Base-by-base conservation (phyloP, 2,329 filamentous ascomycete genomes). In the Curvularia spicifera region DNA sequence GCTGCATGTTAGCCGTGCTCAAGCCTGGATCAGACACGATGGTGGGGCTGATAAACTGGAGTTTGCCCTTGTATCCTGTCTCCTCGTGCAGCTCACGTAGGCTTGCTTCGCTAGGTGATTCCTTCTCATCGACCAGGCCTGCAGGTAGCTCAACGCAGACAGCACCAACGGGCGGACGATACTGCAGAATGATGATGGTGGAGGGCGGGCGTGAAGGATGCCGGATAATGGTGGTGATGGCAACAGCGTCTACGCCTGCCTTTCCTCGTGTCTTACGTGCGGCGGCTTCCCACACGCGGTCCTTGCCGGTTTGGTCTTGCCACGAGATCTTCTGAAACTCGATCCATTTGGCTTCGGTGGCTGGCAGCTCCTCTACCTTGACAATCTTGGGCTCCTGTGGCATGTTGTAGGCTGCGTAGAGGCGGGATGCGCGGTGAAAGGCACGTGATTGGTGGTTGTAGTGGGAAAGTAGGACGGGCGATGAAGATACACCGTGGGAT, bases 11-110 rank as follows among this genome's bases (percentile, higher is more conserved):
- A 50, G 85, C 84, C 55, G 81, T 84, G 57, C 80, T 85, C 79
- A 88, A 77, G 24, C 85, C 85, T 1, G 85, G 85, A 72, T 87
- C 89, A 66, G 87, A 86, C 55, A 87, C 89, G 79, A 91, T 89
- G 51, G 88, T 82, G 7, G 87, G 87, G 37, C 85, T 85, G n/a
- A 83, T 85, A 72, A 78, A 76, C 20, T 73, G 62, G 60, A 80
- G 65, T 61, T 75, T 72, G 45, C 84, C 88, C 64, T 87, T 80
- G 68, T 87, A 87, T 20, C 86, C 86, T 1, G 85, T 88, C 72
- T 88, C 86, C 73, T 88, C 86, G 61, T 80, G 84, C 42, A 88
- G 75, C 72, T 88, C 86, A 18, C 86, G 78, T 10, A 87, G 75
- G 12, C 83, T 83, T 46, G 84, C 84, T 46, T 84, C 79, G 66